Percentiles rank a stretch among this genome's conserved stretches.
Conservation (phyloP, 1,139 yeast genomes). For the Zygosaccharomyces sapae region DNA sequence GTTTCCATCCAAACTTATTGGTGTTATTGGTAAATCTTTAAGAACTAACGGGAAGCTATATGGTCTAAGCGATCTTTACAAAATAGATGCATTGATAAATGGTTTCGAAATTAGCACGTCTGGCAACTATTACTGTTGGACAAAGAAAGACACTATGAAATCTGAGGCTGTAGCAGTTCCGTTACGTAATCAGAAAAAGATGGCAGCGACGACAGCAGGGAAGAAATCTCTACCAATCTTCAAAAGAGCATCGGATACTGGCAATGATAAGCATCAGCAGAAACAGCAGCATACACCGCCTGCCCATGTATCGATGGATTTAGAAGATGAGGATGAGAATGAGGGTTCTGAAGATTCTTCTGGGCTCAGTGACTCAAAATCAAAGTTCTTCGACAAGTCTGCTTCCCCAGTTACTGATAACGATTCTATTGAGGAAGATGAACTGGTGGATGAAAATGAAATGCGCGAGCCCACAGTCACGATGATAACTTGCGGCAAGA, state of each 20-base stretch:
- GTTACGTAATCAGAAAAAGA: conserved; percentile 8
- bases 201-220: conserved; percentile 7
- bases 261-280: conserved; percentile 2
- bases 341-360: conserved; percentile 12
- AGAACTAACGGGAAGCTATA: conserved; percentile 25
- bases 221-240: conserved; percentile 15
- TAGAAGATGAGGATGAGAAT: conserved; percentile 13
- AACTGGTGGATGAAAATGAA: conserved; percentile 41
- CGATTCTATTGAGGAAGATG: conserved; percentile 47
- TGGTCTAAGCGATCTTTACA: conserved; percentile 32
- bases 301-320: conserved; percentile 11
- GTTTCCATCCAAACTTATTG: conserved; percentile 32
- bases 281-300: conserved; percentile 14
- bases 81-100: conserved; percentile 34
- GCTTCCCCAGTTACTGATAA: conserved; percentile 41
- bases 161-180: conserved; percentile 16
- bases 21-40: conserved; percentile 25
- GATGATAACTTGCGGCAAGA: conserved; percentile 41
- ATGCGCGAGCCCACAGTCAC: conserved; percentile 33
- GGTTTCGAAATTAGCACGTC: conserved; percentile 26
- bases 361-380: conserved; percentile 35
- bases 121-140: conserved; percentile 28
- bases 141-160: conserved; percentile 17
- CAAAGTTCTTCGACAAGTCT: conserved; percentile 49
- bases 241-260: conserved; percentile 4